These are phyloP conservation scores for Smithsoniella earleae DNA, from an alignment of 163 green algal species.

Conservation along the genomic window DNA sequence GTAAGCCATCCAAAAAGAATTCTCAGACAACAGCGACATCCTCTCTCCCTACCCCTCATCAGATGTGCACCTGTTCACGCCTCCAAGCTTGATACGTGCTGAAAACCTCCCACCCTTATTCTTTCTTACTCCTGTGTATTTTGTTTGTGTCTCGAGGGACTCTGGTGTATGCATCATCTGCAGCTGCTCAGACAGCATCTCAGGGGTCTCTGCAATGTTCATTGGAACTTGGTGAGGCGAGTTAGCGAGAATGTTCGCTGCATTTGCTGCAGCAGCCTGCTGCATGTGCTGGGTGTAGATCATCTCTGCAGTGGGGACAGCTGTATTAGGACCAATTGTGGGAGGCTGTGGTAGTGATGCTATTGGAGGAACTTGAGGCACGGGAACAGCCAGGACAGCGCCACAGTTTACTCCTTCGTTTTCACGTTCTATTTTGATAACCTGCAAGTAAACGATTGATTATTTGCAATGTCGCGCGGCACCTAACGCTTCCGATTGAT, in stretches of 20 bases:
- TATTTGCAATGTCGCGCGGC: too few species aligned
- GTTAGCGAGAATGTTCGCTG: not conserved
- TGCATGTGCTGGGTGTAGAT: slow-evolving; percentile 27
- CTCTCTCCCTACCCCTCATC: too few species aligned
- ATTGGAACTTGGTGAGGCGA: too few species aligned
- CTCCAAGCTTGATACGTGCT: slow-evolving; percentile 21
- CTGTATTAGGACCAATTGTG: not conserved
- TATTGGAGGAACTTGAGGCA: slow-evolving; percentile 21
- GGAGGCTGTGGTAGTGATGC: not conserved
- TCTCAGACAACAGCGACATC: too few species aligned
- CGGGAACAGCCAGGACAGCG: not conserved
- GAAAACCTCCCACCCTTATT: slow-evolving; percentile 20
- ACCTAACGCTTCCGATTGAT: too few species aligned
- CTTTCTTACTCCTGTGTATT: slow-evolving; percentile 21
- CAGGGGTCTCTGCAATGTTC: too few species aligned
- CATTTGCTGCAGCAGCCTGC: not conserved
- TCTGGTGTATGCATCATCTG: not conserved
- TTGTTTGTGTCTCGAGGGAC: slow-evolving; percentile 20
- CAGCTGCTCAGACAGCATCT: too few species aligned
- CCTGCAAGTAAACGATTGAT: not conserved
- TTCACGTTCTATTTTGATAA: not conserved
- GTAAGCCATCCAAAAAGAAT: too few species aligned
- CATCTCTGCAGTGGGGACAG: slow-evolving; percentile 13
- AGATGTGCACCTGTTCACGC: slow-evolving; percentile 14
- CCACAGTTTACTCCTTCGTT: not conserved